Evolutionary conservation across 805 yeast species (phyloP), one percentile per base, ranked within the genome.

Genomic region (Kuraishia piskuri): DNA sequence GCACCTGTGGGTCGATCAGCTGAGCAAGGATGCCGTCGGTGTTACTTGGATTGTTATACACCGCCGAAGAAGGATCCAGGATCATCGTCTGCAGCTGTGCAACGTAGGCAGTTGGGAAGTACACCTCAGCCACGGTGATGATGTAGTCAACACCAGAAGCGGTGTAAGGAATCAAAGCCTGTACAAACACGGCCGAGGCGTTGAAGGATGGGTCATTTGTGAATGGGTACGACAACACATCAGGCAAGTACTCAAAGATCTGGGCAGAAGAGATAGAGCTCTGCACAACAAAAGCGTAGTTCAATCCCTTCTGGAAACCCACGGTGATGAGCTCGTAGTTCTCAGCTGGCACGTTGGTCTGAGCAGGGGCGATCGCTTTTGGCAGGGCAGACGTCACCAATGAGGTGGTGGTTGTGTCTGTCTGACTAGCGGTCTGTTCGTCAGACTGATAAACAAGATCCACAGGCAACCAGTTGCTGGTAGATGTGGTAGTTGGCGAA

Each of bases 101-200:
- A 19, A 88, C 76, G 26, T 76, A 68, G 12, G 68, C 65, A 10
- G 70, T 65, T 22, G 96, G 96, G 71, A 90, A 86, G 65, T 87
- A 90, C 53, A 89, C 86, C 65, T 86, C 86, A 6, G 97, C 98
- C 56, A 91, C 88, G 0, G 97, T 87, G 53, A 88, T 88, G 56
- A 90, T 78, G 67, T 89, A 92, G 50, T 73, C 73, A 50, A 74
- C 74, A 14, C 68, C 69, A 1, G 72, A 53, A 1, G 88, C 78
- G 19, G 83, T 76, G 64, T 83, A 87, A 44, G 98, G 98, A 56
- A 85, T 83, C 60, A 92, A 76, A 65, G 84, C 80, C 55, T 74
- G 71, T 58, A 91, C 89, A 8, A 82, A 66, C 22, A 88, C 79
- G 25, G 72, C 69, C 5, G 78, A 63, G 20, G 61, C 56, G 21